Evolutionary conservation across 1,139 yeast genomes (phyloP).

Genomic region (Scheffersomyces stambukii): DNA sequence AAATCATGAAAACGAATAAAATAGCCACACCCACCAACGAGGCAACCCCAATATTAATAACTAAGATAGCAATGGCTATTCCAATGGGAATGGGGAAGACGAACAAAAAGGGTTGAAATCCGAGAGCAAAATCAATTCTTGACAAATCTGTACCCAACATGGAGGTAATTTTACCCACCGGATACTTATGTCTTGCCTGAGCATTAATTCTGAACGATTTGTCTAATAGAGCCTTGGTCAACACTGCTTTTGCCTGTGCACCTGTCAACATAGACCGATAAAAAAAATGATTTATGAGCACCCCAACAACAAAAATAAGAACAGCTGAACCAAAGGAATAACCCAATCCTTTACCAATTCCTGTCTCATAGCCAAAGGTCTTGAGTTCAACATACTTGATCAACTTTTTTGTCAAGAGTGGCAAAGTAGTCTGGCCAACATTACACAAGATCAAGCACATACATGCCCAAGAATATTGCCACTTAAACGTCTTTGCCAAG

Average conservation of each 20-base stretch:
- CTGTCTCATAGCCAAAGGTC: conserved; percentile 16
- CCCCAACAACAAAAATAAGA: conserved; percentile 18
- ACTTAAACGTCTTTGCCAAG: conserved; percentile 52
- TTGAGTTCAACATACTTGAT: conserved; percentile 37
- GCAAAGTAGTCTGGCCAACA: conserved; percentile 47
- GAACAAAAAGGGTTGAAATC: conserved; percentile 26
- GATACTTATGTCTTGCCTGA: conserved; percentile 54
- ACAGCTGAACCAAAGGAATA: conserved; percentile 24
- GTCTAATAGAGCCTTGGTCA: conserved; percentile 61
- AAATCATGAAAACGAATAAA: conserved; percentile 21
- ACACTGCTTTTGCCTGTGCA: conserved; percentile 60
- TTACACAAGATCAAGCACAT: conserved; percentile 38
- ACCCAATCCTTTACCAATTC: conserved; percentile 26
- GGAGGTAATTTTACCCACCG: conserved; percentile 66
- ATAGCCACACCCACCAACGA: conserved; percentile 34
- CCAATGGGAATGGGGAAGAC: conserved; percentile 28
- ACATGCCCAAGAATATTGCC: conserved; percentile 45
- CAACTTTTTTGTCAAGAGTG: conserved; percentile 41
- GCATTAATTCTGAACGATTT: conserved; percentile 63
- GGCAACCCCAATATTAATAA: conserved; percentile 31
- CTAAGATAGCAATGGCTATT: conserved; percentile 28
- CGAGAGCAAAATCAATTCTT: conserved; percentile 32
- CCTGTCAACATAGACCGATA: conserved; percentile 43
- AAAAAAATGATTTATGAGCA: conserved; percentile 26
- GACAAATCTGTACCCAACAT: conserved; percentile 37